These are phyloP conservation scores for Saccharomyces mikatae DNA, from an alignment of 805 yeast species.

Conservation along the genomic window DNA sequence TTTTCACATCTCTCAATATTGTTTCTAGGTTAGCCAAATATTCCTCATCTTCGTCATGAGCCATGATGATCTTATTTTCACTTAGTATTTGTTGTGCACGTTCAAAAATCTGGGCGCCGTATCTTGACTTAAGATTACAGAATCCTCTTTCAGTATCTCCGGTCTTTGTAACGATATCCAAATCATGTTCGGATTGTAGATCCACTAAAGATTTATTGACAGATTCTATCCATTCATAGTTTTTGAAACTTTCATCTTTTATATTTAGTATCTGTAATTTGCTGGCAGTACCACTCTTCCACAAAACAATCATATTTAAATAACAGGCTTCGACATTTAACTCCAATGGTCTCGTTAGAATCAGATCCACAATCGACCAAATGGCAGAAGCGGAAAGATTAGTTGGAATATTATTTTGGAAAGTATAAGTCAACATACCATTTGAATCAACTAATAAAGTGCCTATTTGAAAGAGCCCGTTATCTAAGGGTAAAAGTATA, in stretches of 20 bases:
- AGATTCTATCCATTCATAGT: constrained; percentile 23
- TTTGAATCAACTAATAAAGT: constrained; percentile 14
- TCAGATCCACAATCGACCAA: constrained; percentile 29
- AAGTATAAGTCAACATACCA: constrained; percentile 9
- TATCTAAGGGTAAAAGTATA: constrained; percentile 36
- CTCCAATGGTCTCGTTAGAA: constrained; percentile 18
- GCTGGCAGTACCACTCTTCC: constrained; percentile 59
- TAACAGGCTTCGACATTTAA: constrained; percentile 13
- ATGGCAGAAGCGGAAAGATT: constrained; percentile 24
- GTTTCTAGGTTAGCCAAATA: constrained; percentile 67
- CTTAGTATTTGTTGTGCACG: constrained; percentile 33
- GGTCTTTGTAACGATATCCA: constrained; percentile 41
- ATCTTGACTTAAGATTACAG: constrained; percentile 39
- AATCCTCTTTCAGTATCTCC: constrained; percentile 34
- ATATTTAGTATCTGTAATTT: constrained; percentile 34
- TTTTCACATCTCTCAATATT: constrained; percentile 63
- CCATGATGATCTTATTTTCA: constrained; percentile 18
- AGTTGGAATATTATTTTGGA: constrained; percentile 13
- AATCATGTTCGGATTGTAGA: constrained; percentile 34
- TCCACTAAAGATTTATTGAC: constrained; percentile 25
- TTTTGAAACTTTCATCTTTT: constrained; percentile 17
- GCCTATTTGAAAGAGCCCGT: constrained; percentile 39
- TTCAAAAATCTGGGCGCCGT: constrained; percentile 46
- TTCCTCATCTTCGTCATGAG: constrained; percentile 32
- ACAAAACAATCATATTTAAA: constrained; percentile 37